A percentile compares a stretch with the other conserved stretches of the same genome.
Evolutionary conservation across 2,329 filamentous ascomycete species (phyloP).

Genomic region (Microdochium nivale): DNA sequence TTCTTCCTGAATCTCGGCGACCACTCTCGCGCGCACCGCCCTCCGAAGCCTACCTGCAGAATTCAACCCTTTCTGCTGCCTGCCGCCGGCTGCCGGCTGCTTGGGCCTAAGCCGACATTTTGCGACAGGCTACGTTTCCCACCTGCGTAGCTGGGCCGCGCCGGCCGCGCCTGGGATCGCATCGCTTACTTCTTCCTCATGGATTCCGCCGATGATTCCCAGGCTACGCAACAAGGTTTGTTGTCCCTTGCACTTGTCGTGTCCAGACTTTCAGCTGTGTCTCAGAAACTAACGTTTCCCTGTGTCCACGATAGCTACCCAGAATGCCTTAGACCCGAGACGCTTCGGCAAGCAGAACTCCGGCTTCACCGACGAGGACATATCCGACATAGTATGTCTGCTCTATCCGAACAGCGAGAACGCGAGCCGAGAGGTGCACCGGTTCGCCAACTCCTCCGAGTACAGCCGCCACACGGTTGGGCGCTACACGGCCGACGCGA

Average conservation of each 20-base stretch:
- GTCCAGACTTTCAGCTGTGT: neutral
- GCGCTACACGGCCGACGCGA: constrained; percentile 37
- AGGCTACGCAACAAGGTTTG: constrained; percentile 23
- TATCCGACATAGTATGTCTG: constrained; percentile 83
- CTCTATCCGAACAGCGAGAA: constrained; percentile 69
- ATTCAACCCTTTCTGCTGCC: neutral
- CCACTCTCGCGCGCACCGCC: neutral
- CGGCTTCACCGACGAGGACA: constrained; percentile 72
- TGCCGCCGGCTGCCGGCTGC: neutral
- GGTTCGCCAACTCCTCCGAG: constrained; percentile 31
- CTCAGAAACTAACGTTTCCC: constrained; percentile 2
- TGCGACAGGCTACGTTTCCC: neutral
- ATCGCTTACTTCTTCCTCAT: constrained; percentile 11
- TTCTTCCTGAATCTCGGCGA: neutral
- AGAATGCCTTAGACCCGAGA: constrained; percentile 72
- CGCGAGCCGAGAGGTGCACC: constrained; percentile 61
- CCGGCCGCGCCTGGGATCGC: neutral
- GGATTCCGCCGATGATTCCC: constrained; percentile 18
- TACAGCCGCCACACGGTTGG: constrained; percentile 40
- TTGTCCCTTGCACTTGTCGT: neutral
- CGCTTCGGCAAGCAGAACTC: constrained; percentile 73
- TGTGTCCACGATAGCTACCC: constrained; percentile 48
- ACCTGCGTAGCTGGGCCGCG: neutral
- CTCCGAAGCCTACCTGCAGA: neutral
- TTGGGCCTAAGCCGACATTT: neutral